A percentile compares a stretch with the other conserved stretches of the same genome.
Conservation (phyloP, 306 rosid genomes). For the Pterocarpus santalinus region DNA sequence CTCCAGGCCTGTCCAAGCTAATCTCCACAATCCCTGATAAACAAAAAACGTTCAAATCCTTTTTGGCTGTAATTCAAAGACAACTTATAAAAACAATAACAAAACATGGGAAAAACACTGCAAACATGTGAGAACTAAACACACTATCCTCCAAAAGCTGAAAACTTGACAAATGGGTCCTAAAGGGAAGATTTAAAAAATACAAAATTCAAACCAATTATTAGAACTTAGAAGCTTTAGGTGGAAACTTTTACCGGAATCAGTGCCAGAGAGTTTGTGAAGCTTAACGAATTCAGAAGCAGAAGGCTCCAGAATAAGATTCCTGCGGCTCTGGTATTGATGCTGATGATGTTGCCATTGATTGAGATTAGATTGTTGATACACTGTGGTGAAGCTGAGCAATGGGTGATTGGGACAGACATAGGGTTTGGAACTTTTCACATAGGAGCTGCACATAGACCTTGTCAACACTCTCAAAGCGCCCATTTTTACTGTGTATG, state of each 20-base stretch:
- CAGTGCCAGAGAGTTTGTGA: slow-evolving; percentile 62
- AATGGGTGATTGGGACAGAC: slow-evolving; percentile 23
- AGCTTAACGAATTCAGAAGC: slow-evolving; percentile 67
- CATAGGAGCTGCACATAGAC: slow-evolving; percentile 38
- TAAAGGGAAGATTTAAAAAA: neutral
- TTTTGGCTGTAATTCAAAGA: neutral
- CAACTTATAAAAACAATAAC: slow-evolving; percentile 4
- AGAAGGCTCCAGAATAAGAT: slow-evolving; percentile 67
- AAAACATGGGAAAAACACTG: neutral
- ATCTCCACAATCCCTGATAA: slow-evolving; percentile 76
- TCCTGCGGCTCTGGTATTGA: slow-evolving; percentile 54
- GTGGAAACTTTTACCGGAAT: slow-evolving; percentile 67
- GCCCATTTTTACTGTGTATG: slow-evolving; percentile 38
- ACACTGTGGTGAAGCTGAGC: slow-evolving; percentile 33
- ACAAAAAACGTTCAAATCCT: slow-evolving; percentile 17
- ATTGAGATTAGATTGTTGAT: slow-evolving; percentile 39
- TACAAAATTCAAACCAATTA: neutral
- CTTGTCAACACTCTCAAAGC: slow-evolving; percentile 53
- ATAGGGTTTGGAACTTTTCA: slow-evolving; percentile 45
- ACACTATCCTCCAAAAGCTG: neutral
- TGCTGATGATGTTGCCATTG: slow-evolving; percentile 49
- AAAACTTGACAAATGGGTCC: neutral
- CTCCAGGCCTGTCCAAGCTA: slow-evolving; percentile 74
- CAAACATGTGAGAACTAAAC: neutral
- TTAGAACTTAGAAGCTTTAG: neutral